Percentiles rank a stretch among this genome's conserved stretches.
Evolutionary conservation across 2,329 filamentous ascomycete species (phyloP).

Genomic region (Aureobasidium sp.): DNA sequence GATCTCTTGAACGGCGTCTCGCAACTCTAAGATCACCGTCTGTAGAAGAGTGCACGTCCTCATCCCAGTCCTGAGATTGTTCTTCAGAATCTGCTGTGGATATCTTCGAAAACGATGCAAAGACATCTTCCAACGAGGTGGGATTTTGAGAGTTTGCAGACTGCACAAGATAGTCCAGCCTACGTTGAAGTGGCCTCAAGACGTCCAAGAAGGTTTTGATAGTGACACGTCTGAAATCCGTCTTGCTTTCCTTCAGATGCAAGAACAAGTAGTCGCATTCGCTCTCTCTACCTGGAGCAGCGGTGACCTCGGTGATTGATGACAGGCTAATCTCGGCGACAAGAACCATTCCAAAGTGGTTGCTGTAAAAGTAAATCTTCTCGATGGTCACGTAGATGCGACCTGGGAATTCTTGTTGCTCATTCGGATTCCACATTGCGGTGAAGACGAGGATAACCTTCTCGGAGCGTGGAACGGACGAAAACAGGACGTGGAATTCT

Average conservation of each 20-base stretch:
- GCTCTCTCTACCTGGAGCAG: slow-evolving; percentile 60
- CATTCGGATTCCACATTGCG: slow-evolving; percentile 75
- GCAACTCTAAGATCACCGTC: slow-evolving; percentile 27
- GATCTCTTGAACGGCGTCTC: slow-evolving; percentile 36
- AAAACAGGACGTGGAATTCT: slow-evolving; percentile 88
- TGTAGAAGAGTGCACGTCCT: slow-evolving; percentile 41
- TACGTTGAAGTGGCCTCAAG: slow-evolving; percentile 67
- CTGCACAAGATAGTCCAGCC: slow-evolving; percentile 77
- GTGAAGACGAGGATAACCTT: slow-evolving; percentile 86
- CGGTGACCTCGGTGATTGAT: slow-evolving; percentile 78
- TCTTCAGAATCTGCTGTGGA: slow-evolving; percentile 52
- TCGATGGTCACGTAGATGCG: slow-evolving; percentile 80
- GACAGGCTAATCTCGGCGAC: slow-evolving; percentile 69
- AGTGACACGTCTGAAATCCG: slow-evolving; percentile 63
- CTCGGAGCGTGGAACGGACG: slow-evolving; percentile 65
- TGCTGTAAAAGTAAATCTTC: slow-evolving; percentile 92
- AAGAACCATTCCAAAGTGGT: slow-evolving; percentile 83
- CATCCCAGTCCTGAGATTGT: slow-evolving; percentile 87
- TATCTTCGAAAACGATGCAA: slow-evolving; percentile 65
- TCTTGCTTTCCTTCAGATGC: slow-evolving; percentile 57
- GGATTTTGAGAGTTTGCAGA: slow-evolving; percentile 66
- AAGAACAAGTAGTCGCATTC: slow-evolving; percentile 91
- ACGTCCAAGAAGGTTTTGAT: slow-evolving; percentile 92
- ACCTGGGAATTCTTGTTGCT: slow-evolving; percentile 69
- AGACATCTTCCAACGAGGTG: slow-evolving; percentile 57